Percentiles rank a stretch among this genome's conserved stretches.
These are phyloP conservation scores for Oryza officinalis DNA, from an alignment of 176 grass and related monocot genomes.

Conservation along the genomic window DNA sequence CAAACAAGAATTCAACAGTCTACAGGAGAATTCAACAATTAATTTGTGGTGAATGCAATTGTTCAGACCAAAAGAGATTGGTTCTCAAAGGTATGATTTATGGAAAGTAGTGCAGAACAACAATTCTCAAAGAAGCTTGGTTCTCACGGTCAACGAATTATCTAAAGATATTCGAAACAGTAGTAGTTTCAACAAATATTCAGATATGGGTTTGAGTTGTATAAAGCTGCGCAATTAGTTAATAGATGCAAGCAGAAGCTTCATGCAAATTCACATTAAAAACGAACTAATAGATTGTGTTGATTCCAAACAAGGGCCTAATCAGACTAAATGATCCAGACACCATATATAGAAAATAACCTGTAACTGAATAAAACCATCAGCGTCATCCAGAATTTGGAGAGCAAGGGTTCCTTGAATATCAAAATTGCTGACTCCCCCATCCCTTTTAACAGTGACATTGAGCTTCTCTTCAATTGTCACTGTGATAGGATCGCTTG, in stretches of 20 bases:
- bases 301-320: not conserved
- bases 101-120: not conserved
- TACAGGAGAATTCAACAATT: too few relatives aligned
- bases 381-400: slow-evolving; percentile 71
- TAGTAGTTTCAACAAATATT: not conserved
- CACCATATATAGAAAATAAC: slow-evolving; percentile 48
- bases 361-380: slow-evolving; percentile 90
- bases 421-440: slow-evolving; percentile 75
- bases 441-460: slow-evolving; percentile 69
- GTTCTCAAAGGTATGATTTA: not conserved
- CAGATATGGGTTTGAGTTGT: not conserved
- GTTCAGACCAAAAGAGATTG: not conserved
- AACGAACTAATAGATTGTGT: slow-evolving; percentile 15
- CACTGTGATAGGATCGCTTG: slow-evolving; percentile 75
- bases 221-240: not conserved
- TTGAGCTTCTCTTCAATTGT: slow-evolving; percentile 84
- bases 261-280: slow-evolving; percentile 13
- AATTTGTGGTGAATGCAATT: not conserved
- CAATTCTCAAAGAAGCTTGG: not conserved
- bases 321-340: not conserved
- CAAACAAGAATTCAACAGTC: not conserved
- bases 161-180: not conserved
- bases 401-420: slow-evolving; percentile 90
- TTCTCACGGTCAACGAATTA: not conserved
- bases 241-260: slow-evolving; percentile 9